Base-by-base conservation (phyloP, 208 protist genomes). In the Wallacemonas sp. region DNA sequence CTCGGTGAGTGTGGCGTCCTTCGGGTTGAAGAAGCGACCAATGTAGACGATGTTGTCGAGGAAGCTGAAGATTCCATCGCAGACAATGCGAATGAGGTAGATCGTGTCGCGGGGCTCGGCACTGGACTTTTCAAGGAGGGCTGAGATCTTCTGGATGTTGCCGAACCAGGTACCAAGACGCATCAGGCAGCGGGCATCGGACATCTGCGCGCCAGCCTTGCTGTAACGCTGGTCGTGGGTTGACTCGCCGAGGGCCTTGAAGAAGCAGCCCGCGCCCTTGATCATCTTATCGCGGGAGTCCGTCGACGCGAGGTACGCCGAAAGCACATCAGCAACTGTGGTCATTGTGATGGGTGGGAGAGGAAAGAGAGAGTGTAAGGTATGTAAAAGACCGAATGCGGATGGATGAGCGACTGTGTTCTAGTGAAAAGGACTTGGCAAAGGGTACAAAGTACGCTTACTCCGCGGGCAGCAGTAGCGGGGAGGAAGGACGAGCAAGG, bases 251-350 rank as follows among this genome's bases (percentile, higher is more conserved):
- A 85, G n/a, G 46, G 93, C 54, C 71, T 90, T 92, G 66, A 85
- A 85, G 60, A 89, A 76, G 52, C 83, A 81, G 2, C 85, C 85
- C 24, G 71, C 73, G 26, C 83, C 87, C 62, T 92, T 93, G 48
- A 93, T 68, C 29, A 93, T 66, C 75, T 96, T 96, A 48, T 96
- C 87, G 23, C 70, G 78, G 16, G 83, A 76, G 65, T 93, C 85
- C n/a, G 72, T 81, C 32, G 72, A 69, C 29, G 77, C 66, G 32
- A 96, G 56, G 74, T 72, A 92, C 29, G 66, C 75, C 47, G 70
- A 64, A 11, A 83, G 49, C 27, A 86, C 72, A 12, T 81, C 68
- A 46, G 74, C 72, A 60, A 26, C 44, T 55, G 43, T 29, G 26
- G 61, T 38, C 57, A 63, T 63, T 14, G 33, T 81, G 12, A 54